phyloP scores from a whole-genome alignment of 2,329 filamentous ascomycete genomes.

The Pseudocercospora macadamiae region DNA sequence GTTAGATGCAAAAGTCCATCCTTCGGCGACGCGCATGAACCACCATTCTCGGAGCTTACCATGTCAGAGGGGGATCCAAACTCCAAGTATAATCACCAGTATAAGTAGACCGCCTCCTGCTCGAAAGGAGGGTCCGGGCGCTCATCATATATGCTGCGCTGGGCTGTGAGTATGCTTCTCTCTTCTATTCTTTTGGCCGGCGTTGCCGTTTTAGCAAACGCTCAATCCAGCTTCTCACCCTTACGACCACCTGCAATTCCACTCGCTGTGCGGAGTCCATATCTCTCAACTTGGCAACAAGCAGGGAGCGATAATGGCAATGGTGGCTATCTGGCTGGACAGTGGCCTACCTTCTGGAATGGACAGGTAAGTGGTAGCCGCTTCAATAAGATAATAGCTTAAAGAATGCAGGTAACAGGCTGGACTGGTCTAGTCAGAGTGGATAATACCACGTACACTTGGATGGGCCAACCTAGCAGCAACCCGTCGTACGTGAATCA shows the following conservation, averaged over 20 bases:
- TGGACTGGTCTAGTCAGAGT: conserved; percentile 71
- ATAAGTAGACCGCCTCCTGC: conserved; percentile 5
- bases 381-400: too few relatives aligned
- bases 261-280: conserved; percentile 74
- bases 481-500: conserved; percentile 57
- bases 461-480: conserved; percentile 44
- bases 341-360: conserved; percentile 62
- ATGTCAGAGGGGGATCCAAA: background rate
- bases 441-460: conserved; percentile 59
- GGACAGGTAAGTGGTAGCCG: too few relatives aligned
- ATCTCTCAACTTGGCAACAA: conserved; percentile 70
- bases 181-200: conserved; percentile 18
- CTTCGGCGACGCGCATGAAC: background rate
- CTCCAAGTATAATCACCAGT: background rate
- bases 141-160: background rate
- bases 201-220: conserved; percentile 22
- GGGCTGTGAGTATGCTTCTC: conserved; percentile 17
- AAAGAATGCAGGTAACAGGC: too few relatives aligned
- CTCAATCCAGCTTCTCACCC: conserved; percentile 57
- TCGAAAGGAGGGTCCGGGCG: too few relatives aligned
- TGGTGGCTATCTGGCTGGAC: conserved; percentile 64
- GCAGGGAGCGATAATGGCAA: conserved; percentile 62
- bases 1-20: background rate
- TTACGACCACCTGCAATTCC: conserved; percentile 69
- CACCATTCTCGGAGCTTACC: background rate